These are phyloP conservation scores for Bruguiera sexangula DNA, from an alignment of 345 rosid genomes.

Conservation along the genomic window DNA sequence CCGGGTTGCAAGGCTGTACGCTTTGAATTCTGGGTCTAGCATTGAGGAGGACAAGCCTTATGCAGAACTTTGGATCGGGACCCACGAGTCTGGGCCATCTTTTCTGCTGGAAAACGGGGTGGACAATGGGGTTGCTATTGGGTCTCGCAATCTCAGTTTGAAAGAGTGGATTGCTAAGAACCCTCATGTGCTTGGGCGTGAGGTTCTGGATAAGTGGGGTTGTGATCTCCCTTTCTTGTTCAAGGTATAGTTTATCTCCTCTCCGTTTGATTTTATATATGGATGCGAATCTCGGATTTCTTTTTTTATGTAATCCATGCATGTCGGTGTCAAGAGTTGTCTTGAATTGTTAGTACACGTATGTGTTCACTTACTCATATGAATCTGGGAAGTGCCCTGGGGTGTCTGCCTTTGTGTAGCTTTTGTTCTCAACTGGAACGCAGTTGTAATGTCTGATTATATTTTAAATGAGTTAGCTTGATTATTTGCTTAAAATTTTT, in stretches of 20 bases:
- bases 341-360: background rate
- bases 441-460: background rate
- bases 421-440: background rate
- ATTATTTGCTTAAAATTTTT: conserved; percentile 3
- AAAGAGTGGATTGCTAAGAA: conserved; percentile 70
- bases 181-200: conserved; percentile 69
- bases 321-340: background rate
- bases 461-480: background rate
- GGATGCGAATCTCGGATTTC: background rate
- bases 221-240: conserved; percentile 91
- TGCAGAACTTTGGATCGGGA: conserved; percentile 88
- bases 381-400: no score
- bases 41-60: conserved; percentile 50
- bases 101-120: conserved; percentile 38
- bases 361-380: no score
- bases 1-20: conserved; percentile 56
- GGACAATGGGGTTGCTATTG: conserved; percentile 33
- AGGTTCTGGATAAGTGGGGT: conserved; percentile 86
- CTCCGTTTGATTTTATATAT: background rate
- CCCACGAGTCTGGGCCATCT: conserved; percentile 85
- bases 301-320: background rate
- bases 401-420: no score
- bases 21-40: conserved; percentile 49
- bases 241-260: conserved; percentile 50
- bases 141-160: conserved; percentile 30